Evolutionary conservation across 164 flowering plant species (phyloP), one percentile per base, ranked within the genome.

Genomic region (Saururus chinensis): DNA sequence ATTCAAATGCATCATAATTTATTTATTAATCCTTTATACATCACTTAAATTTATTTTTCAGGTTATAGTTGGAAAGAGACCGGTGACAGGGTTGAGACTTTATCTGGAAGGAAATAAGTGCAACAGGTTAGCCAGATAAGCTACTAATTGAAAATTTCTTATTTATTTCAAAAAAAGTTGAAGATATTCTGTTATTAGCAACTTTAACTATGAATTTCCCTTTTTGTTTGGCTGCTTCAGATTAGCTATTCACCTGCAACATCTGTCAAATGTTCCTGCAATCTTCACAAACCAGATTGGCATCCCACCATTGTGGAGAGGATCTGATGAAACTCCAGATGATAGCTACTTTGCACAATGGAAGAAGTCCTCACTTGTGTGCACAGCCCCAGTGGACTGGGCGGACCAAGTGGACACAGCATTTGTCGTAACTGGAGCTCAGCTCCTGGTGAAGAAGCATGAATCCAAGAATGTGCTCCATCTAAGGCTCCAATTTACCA

Each of bases 41-140:
- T 49, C 9, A 19, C 52, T 19, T 49, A 7, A 24, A 40, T 37
- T 37, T 4, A 52, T 13, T 59, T 58, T 26, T 19, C 74, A 88
- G 92, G 92, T 88, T 19, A 68, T 40, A 0, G 82, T 74, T n/a
- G 85, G 76, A 35, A 77, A 63, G 54, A 73, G 68, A 19, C 92
- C 95, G 0, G 87, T 92, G 45, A 87, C 90, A 1, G 96, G 96
- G 59, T 79, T 92, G 85, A 68, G 98, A 16, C 69, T 88, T 53
- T 85, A 77, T 62, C 82, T 92, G 11, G 96, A 88, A 55, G 96
- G 96, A 65, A 80, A 70, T 67, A 86, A 85, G 68, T 70, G 72
- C 72, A 79, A 87, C 57, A 83, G 95, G 92, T 87, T 62, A 56
- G 40, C 22, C 3, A 4, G 22, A 54, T 9, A 54, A 54, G 21